A percentile compares a stretch with the other conserved stretches of the same genome.
Conservation (phyloP, 2,329 filamentous ascomycete genomes). For the Cylindrodendrum hubeiense region DNA sequence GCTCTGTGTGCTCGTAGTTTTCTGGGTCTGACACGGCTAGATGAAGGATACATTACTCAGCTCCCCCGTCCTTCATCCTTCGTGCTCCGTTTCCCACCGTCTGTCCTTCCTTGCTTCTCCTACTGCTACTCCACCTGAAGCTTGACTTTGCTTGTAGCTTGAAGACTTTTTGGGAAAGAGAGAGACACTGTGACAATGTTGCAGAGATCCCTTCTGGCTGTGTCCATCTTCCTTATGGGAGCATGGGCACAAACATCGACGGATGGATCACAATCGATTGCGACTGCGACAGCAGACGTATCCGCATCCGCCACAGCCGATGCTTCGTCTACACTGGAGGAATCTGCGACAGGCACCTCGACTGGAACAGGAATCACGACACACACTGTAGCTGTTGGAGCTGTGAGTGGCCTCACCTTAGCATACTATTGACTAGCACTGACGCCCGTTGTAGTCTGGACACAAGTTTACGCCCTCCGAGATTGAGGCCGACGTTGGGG, state of each 20-base stretch:
- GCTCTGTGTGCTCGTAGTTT: conserved; percentile 17
- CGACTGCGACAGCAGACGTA: neutral
- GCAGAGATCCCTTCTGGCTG: conserved; percentile 30
- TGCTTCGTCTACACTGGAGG: conserved; percentile 30
- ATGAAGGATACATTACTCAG: conserved; percentile 38
- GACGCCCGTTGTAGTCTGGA: conserved; percentile 37
- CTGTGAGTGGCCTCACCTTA: conserved; percentile 31
- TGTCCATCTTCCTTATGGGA: conserved; percentile 28
- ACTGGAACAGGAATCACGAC: conserved; percentile 33
- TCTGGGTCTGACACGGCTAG: conserved; percentile 13
- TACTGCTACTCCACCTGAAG: conserved; percentile 16
- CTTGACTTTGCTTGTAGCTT: conserved; percentile 23
- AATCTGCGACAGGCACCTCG: conserved; percentile 33
- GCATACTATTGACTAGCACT: neutral
- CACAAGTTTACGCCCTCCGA: conserved; percentile 49
- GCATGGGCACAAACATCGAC: conserved; percentile 34
- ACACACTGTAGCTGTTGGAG: conserved; percentile 43
- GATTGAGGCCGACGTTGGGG: conserved; percentile 55
- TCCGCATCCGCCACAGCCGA: conserved; percentile 13
- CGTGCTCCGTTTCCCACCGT: conserved; percentile 13
- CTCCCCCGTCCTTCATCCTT: conserved; percentile 23
- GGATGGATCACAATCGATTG: neutral
- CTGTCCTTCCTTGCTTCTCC: conserved; percentile 14
- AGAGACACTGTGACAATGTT: conserved; percentile 34
- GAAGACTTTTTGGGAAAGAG: conserved; percentile 20